Evolutionary conservation across 306 rosid genomes (phyloP).

Genomic region (Cajanus cajan): DNA sequence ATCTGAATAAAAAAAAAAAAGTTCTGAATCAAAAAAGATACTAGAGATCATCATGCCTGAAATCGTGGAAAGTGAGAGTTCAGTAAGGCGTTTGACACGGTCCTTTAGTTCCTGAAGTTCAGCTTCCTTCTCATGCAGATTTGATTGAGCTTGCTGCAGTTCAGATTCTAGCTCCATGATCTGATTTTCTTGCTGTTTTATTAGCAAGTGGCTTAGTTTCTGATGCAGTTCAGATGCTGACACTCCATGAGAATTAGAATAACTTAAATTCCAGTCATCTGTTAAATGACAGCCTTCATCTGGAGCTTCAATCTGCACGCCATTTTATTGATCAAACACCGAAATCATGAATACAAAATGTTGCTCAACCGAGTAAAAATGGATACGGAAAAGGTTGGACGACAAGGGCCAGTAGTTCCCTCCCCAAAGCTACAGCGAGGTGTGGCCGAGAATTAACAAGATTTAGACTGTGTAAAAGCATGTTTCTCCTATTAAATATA

Average conservation of each 20-base stretch:
- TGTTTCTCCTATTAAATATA: background rate
- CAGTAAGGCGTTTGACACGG: constrained; percentile 60
- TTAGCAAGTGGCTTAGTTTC: constrained; percentile 65
- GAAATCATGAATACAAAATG: background rate
- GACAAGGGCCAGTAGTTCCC: background rate
- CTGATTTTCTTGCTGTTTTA: constrained; percentile 64
- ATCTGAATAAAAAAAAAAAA: too few relatives aligned
- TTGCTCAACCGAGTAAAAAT: background rate
- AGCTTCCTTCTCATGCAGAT: constrained; percentile 60
- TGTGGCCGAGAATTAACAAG: background rate
- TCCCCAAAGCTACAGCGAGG: background rate
- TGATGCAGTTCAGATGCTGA: constrained; percentile 57
- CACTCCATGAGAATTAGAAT: constrained; percentile 38
- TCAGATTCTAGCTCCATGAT: constrained; percentile 65
- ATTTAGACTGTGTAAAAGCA: background rate
- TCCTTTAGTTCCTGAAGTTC: constrained; percentile 71
- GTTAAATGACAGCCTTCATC: constrained; percentile 34
- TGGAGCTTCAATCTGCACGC: constrained; percentile 42
- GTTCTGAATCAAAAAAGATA: too few relatives aligned
- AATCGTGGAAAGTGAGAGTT: constrained; percentile 48
- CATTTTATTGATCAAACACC: constrained; percentile 25
- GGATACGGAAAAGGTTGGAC: background rate
- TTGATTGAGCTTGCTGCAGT: constrained; percentile 53
- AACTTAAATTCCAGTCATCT: constrained; percentile 28
- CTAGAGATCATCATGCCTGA: constrained; percentile 48